Evolutionary conservation across 2,329 filamentous ascomycete species (phyloP), one percentile per base, ranked within the genome.

Genomic region (Monosporascus sp.): DNA sequence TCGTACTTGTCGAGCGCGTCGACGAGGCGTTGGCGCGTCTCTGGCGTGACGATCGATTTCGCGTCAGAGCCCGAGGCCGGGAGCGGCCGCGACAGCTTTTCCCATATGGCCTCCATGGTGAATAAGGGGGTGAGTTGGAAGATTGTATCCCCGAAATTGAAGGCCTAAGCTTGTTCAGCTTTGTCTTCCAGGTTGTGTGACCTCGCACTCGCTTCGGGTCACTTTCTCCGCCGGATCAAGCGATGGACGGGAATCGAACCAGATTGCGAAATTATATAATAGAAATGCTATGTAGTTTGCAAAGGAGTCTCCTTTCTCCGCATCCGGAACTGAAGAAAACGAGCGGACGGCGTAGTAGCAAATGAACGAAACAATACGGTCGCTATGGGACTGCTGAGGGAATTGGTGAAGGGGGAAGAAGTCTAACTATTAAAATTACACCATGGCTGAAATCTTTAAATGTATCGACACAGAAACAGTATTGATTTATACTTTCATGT

Each of bases 41-140:
- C 56, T 4, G 41, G 22, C 35, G 61, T 57, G 45, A 61, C 36
- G n/a, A 57, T 41, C 20, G 54, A 50, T 35, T 51, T 52, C n/a
- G 50, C 51, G 50, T 53, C 54, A 41, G 52, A 56, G 45, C 54
- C 57, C 36, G 52, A 48, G 27, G 43, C 11, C 43, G 60, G 60
- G 47, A 62, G 55, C 18, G 63, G 59, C 36, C 57, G 56, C 41
- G 62, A 64, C 37, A 60, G 58, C 14, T 59, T 54, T n/a, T 51
- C 54, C 64, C 64, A 65, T 49, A 66, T 51, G n/a, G 45, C 36
- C 8, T 50, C 41, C 51, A 55, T 55, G 47, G 53, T 56, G 45
- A 60, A 52, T 15, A 58, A 38, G 38, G 38, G 38, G 38, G 6
- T 3, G 17, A 41, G 18, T n/a, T 41, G 9, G 9, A 41, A 35